Base-by-base conservation (phyloP, 1,139 yeast genomes). In the Williopsis jadinii region DNA sequence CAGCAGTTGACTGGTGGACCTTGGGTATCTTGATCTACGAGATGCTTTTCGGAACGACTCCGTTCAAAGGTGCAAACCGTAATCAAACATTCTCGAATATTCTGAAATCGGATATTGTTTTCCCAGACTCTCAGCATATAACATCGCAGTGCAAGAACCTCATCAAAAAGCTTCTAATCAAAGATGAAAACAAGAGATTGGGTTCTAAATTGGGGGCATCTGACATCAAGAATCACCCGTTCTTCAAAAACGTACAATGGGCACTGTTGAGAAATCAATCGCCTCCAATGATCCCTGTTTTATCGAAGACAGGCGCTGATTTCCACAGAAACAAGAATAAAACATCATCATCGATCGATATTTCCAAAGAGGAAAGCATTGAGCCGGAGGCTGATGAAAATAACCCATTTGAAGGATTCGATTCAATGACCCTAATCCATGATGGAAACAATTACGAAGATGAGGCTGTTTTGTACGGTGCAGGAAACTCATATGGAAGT, bases 1-100 rank as follows among this genome's bases (percentile, higher is more conserved):
- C 92, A 24, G 96, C 97, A 0, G 98, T 92, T 13, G 98, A 92
- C 62, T 92, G 98, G 98, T 92, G 98, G 98, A 92, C 98, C 0
- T 68, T 92, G 48, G 98, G 98, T 2, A 88, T 92, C 31, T 73
- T 92, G 54, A 70, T 88, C 26, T 92, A 79, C 60, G 98, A 92
- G 59, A 92, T 92, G 98, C 67, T 92, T 33, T 88, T 79, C 61
- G 97, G 97, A 2, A 84, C 88, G 9, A 92, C 98, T 0, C 98
- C 98, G 1, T 92, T 92, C 66, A 92, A 92, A 63, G 98, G 98
- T 8, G 70, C 77, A 36, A 87, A 81, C 51, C 73, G 97, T 38
- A 88, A 88, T 57, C 80, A 80, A 52, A 92, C 98, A 0, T 92
- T 92, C 63, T 81, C 94, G 35, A 87, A 87, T 53, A 79, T 92